Conservation (phyloP, 1,139 yeast genomes). For the Suhomyces terraborum region DNA sequence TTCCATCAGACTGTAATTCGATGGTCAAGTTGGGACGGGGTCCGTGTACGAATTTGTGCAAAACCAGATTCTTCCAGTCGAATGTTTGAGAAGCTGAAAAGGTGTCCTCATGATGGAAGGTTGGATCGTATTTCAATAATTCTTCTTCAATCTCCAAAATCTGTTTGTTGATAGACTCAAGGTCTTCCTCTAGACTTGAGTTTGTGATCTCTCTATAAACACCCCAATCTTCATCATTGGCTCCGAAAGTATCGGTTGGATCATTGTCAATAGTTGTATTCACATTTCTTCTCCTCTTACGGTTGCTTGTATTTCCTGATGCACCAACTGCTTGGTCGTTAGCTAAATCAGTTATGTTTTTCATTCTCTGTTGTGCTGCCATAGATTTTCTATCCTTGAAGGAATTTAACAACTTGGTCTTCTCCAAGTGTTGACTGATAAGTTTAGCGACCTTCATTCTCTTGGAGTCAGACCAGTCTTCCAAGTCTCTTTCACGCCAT, state of each 20-base stretch:
- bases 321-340: slow-evolving; percentile 46
- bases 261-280: slow-evolving; percentile 79
- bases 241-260: slow-evolving; percentile 93
- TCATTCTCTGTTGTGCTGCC: slow-evolving; percentile 94
- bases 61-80: slow-evolving; percentile 79
- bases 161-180: slow-evolving; percentile 66
- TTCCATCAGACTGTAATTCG: slow-evolving; percentile 47
- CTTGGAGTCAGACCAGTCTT: slow-evolving; percentile 77
- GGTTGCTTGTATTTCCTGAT: slow-evolving; percentile 28
- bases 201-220: slow-evolving; percentile 83
- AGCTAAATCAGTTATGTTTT: slow-evolving; percentile 84
- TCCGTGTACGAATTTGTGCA: slow-evolving; percentile 87
- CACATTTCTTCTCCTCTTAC: slow-evolving; percentile 55
- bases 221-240: slow-evolving; percentile 95
- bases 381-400: slow-evolving; percentile 85
- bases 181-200: slow-evolving; percentile 69
- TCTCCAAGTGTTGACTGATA: slow-evolving; percentile 62
- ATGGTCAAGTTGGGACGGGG: slow-evolving; percentile 63
- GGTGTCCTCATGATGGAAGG: slow-evolving; percentile 82
- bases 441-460: slow-evolving; percentile 60
- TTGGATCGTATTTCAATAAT: slow-evolving; percentile 77
- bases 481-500: slow-evolving; percentile 76
- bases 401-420: slow-evolving; percentile 71
- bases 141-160: slow-evolving; percentile 70
- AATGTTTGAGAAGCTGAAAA: slow-evolving; percentile 68